phyloP scores from a whole-genome alignment of 495 filamentous ascomycete species.

The Trichoderma erinaceum region DNA sequence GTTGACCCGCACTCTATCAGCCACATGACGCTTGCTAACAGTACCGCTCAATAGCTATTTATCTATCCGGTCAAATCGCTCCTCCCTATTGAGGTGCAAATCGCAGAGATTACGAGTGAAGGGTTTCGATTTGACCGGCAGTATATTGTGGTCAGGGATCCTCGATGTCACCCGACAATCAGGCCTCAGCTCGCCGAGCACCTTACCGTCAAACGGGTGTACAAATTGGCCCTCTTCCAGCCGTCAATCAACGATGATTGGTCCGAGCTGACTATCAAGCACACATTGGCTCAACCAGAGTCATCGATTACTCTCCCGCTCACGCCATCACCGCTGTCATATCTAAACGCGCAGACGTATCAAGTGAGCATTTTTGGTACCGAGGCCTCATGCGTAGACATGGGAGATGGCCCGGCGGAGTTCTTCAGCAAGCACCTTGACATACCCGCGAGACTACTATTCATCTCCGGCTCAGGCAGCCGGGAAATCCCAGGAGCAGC shows the following conservation, averaged over 20 bases:
- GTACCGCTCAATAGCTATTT: neutral
- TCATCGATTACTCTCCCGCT: constrained; percentile 1
- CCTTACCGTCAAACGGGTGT: neutral
- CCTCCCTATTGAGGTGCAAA: neutral
- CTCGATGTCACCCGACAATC: neutral
- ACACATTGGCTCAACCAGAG: neutral
- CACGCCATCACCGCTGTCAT: constrained; percentile 4
- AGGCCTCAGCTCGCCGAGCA: neutral
- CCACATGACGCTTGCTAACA: neutral
- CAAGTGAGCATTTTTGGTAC: constrained; percentile 5
- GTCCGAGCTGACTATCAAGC: constrained; percentile 8
- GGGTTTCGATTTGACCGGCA: constrained; percentile 8
- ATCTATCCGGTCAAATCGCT: constrained; percentile 8
- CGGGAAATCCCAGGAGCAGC: neutral
- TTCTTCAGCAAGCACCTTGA: constrained; percentile 11
- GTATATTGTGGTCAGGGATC: constrained; percentile 5
- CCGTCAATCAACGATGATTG: constrained; percentile 3
- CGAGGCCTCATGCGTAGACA: neutral
- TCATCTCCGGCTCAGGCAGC: neutral
- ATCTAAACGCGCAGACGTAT: neutral
- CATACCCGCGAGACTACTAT: neutral
- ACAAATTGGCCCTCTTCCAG: constrained; percentile 8
- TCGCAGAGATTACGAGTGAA: constrained; percentile 7
- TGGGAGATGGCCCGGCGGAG: constrained; percentile 7
- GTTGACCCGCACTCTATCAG: neutral